Base-by-base conservation (phyloP, 768 basidiomycete species). In the Gyrodon lividus region DNA sequence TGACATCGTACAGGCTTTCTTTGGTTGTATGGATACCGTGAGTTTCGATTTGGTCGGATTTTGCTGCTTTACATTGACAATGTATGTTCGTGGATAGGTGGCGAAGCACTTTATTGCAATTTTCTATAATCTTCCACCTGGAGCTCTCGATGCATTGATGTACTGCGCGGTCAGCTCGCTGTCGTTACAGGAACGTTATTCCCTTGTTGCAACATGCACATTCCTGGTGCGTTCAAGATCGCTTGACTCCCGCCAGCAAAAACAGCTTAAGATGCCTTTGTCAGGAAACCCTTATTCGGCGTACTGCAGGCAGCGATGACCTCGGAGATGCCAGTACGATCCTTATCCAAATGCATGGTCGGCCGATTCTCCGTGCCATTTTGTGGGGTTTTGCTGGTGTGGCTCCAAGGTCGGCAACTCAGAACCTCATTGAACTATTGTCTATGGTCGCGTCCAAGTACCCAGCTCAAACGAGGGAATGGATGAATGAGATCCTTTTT, bases 1-100 rank as follows among this genome's bases (percentile, higher is more conserved):
- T 0, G 94, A 96, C 65, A 81, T 96, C 23, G 90, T 92, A 14
- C 92, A 93, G 63, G 84, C 84, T 22, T 95, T 94, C 68, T 96
- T 95, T 69, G 77, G 77, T 8, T 94, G 84, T 63, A 78, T 89
- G 75, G 89, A 92, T 40, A 78, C 81, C 40, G 89, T 90, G 54
- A 42, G 79, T 74, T 16, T 23, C 24, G 30, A 20, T 19, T 24
- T 41, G 49, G 38, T 38, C 31, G 40, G 38, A 37, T 24, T 40
- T 31, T 33, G 4, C 6, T 14, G 28, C 2, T 14, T 16, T 43
- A 17, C 30, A 26, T 48, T 48, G n/a, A 54, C 19, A 23, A 23
- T 8, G 24, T 24, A n/a, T 45, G 17, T 4, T 5, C n/a, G 3
- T 50, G 51, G 40, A 44, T 19, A 72, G 72, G 64, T 72, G 38